phyloP scores from a whole-genome alignment of 805 yeast species.

The Ogataea nakhonphanomensis region DNA sequence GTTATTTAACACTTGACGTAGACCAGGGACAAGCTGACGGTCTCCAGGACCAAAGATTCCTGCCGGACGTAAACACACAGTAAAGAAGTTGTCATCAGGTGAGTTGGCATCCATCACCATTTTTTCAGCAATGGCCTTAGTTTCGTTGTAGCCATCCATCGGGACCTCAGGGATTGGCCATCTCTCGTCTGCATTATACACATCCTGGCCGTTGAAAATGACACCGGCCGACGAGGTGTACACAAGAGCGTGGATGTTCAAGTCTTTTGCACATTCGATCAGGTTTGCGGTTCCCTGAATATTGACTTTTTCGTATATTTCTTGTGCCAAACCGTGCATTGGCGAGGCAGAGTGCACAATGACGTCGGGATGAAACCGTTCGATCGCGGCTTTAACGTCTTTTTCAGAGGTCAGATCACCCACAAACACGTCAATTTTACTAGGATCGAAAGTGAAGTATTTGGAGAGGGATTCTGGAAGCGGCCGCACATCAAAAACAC shows the following conservation, averaged over 20 bases:
- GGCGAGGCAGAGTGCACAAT: constrained; percentile 97
- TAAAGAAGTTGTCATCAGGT: constrained; percentile 51
- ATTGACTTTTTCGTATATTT: constrained; percentile 83
- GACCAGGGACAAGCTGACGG: constrained; percentile 91
- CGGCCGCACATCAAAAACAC: constrained; percentile 89
- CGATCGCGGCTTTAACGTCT: constrained; percentile 66
- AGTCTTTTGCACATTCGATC: constrained; percentile 55
- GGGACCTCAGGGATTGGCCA: constrained; percentile 90
- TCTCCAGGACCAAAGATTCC: constrained; percentile 99
- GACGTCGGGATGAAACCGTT: constrained; percentile 57
- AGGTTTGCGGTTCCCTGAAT: constrained; percentile 83
- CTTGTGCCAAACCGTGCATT: constrained; percentile 80
- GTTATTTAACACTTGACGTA: constrained; percentile 72
- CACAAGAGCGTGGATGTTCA: constrained; percentile 61
- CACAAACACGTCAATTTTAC: constrained; percentile 55
- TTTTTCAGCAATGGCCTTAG: constrained; percentile 88
- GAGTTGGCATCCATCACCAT: constrained; percentile 74
- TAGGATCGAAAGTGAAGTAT: constrained; percentile 70
- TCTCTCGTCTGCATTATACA: constrained; percentile 87
- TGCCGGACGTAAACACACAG: constrained; percentile 92
- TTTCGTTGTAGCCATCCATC: constrained; percentile 96
- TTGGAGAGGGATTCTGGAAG: constrained; percentile 68
- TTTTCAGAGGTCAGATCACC: constrained; percentile 81
- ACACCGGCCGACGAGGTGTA: constrained; percentile 98
- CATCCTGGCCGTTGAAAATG: constrained; percentile 90